Evolutionary conservation across 106 monocot species (phyloP).

Genomic region (Ottelia alismoides): DNA sequence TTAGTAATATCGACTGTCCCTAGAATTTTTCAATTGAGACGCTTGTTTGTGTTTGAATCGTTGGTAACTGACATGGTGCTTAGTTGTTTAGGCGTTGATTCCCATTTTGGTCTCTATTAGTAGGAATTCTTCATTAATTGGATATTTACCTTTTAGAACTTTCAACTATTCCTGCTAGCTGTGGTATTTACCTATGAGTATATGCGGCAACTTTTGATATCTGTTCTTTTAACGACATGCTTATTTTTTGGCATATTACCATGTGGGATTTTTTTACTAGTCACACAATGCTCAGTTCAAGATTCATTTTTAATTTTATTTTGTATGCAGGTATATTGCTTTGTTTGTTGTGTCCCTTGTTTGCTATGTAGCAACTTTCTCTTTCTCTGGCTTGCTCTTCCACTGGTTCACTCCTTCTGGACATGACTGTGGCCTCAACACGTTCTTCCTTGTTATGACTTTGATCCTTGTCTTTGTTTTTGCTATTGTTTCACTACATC

Average conservation of each 20-base stretch:
- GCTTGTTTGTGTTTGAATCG: neutral
- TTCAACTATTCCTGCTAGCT: slow-evolving; percentile 1
- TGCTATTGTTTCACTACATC: slow-evolving; percentile 82
- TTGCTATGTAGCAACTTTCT: slow-evolving; percentile 81
- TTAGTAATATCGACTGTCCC: neutral
- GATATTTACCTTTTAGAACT: neutral
- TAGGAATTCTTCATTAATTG: neutral
- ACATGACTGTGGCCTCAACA: slow-evolving; percentile 90
- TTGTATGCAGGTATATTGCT: slow-evolving; percentile 62
- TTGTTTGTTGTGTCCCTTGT: slow-evolving; percentile 77
- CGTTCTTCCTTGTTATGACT: slow-evolving; percentile 78
- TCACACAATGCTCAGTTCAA: too few species aligned
- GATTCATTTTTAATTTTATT: too few species aligned
- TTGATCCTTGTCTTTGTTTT: slow-evolving; percentile 81
- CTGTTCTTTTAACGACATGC: too few species aligned
- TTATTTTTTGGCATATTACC: too few species aligned
- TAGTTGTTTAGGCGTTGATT: too few species aligned
- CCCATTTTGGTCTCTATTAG: neutral
- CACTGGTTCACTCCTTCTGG: slow-evolving; percentile 97
- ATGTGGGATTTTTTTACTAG: too few species aligned
- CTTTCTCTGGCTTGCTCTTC: slow-evolving; percentile 86
- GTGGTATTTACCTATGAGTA: too few species aligned
- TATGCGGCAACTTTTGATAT: too few species aligned
- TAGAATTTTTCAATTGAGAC: neutral
- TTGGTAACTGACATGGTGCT: too few species aligned